Conservation (phyloP, 1,284 basidiomycete species). For the Ganoderma resinaceum region DNA sequence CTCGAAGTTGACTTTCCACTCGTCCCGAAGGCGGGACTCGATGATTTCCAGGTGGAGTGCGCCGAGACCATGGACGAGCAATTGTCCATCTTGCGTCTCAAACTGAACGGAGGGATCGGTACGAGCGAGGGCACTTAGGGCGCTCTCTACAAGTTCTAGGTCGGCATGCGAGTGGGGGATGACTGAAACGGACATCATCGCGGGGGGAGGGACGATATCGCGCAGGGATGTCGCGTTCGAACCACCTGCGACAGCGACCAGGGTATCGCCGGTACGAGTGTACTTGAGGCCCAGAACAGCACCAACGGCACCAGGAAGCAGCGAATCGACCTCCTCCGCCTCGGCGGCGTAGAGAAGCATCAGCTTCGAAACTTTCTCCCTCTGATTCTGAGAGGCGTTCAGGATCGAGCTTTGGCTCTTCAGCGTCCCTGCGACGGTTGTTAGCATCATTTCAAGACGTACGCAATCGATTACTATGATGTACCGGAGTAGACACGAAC, state of each 20-base stretch:
- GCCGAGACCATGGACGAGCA: constrained; percentile 85
- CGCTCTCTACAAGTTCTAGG: constrained; percentile 76
- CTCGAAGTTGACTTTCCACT: constrained; percentile 83
- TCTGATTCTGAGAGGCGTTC: constrained; percentile 73
- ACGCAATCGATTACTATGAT: constrained; percentile 22
- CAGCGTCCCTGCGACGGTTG: constrained; percentile 60
- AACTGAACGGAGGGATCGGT: constrained; percentile 88
- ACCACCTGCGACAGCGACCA: constrained; percentile 57
- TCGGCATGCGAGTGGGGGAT: constrained; percentile 86
- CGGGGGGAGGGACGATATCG: constrained; percentile 75
- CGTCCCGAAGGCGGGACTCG: constrained; percentile 78
- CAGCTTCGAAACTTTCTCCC: constrained; percentile 81
- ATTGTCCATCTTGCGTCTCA: constrained; percentile 82
- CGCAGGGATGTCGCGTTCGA: constrained; percentile 54
- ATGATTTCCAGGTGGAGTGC: constrained; percentile 89
- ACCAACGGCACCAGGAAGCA: constrained; percentile 86
- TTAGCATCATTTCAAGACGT: neutral
- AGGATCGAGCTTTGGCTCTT: constrained; percentile 69
- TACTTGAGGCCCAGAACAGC: constrained; percentile 85
- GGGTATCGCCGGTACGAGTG: constrained; percentile 90
- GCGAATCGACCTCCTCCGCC: constrained; percentile 80
- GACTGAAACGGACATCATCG: constrained; percentile 82
- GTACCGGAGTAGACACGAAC: constrained; percentile 88
- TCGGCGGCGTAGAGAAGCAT: constrained; percentile 83
- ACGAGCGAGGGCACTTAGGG: constrained; percentile 76